phyloP scores from a whole-genome alignment of 495 filamentous ascomycete species.

The Pseudevernia furfuracea region DNA sequence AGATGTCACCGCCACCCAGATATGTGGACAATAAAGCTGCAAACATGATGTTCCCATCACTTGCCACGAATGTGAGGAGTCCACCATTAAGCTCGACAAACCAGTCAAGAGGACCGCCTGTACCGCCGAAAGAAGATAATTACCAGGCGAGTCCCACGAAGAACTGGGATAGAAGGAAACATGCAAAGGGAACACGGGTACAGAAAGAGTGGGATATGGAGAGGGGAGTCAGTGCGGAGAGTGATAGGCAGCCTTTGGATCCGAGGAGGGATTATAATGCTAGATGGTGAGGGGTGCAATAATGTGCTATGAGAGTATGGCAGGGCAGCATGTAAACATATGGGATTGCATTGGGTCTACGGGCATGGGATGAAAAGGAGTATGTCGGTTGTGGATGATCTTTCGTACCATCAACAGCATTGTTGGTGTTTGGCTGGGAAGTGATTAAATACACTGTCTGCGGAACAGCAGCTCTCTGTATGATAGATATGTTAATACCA shows the following conservation, averaged over 20 bases:
- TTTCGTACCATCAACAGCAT: not conserved
- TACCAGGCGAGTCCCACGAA: not conserved
- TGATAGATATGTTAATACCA: not conserved
- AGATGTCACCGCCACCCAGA: constrained; percentile 3
- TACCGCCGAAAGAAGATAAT: constrained; percentile 4
- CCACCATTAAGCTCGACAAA: not conserved
- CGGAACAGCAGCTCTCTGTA: not conserved
- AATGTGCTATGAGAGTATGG: not conserved
- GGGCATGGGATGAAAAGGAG: not conserved
- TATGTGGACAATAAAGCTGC: constrained; percentile 16
- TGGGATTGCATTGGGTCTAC: constrained; percentile 3
- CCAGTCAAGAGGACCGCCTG: not conserved
- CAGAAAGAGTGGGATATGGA: constrained; percentile 20
- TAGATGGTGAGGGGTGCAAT: not conserved
- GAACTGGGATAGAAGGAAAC: not conserved
- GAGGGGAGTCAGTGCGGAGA: constrained; percentile 13
- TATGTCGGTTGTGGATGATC: not conserved
- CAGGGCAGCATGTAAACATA: not conserved
- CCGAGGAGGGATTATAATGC: not conserved
- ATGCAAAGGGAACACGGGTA: constrained; percentile 10
- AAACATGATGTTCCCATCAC: constrained; percentile 16
- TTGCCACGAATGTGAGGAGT: not conserved
- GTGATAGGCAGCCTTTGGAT: constrained; percentile 6
- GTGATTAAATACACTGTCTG: constrained; percentile 1
- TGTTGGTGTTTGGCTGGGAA: not conserved